Evolutionary conservation across 257 asterid genomes (phyloP).

Genomic region (Paraleonurus japonicus): DNA sequence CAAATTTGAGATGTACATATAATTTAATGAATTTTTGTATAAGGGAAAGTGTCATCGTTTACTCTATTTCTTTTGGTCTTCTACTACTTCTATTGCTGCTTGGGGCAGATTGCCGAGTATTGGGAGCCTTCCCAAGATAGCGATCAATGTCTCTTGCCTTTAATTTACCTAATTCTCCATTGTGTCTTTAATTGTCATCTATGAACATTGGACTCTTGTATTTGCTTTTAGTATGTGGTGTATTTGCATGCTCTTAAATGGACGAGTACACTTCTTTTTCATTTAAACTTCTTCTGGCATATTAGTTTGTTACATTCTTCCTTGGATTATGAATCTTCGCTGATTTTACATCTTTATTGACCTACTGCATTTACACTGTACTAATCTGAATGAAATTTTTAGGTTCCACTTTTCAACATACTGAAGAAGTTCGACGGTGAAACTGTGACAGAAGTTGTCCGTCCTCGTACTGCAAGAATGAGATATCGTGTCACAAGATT

Average conservation of each 20-base stretch:
- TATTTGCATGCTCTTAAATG: not conserved
- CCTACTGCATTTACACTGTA: not conserved
- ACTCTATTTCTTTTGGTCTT: not conserved
- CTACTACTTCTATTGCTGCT: not conserved
- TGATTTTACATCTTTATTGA: conserved; percentile 8
- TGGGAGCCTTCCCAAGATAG: conserved; percentile 4
- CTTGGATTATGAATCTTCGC: conserved; percentile 14
- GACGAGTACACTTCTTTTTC: not conserved
- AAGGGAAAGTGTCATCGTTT: not conserved
- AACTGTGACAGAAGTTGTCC: conserved; percentile 84
- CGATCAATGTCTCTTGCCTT: not conserved
- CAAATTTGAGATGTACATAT: conserved; percentile 17
- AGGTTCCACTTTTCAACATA: conserved; percentile 98
- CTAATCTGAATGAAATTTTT: conserved; percentile 24
- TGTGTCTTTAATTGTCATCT: not conserved
- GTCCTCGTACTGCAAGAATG: conserved; percentile 92
- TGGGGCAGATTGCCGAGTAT: not conserved
- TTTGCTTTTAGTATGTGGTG: not conserved
- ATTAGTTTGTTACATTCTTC: conserved; percentile 7
- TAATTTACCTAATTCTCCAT: not conserved
- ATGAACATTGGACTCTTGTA: not conserved
- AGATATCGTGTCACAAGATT: conserved; percentile 84
- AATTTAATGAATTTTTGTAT: not conserved
- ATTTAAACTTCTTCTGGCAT: conserved; percentile 8
- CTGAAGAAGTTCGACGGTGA: conserved; percentile 95